Percentiles rank a stretch among this genome's conserved stretches.
Evolutionary conservation across 306 rosid species (phyloP).

Genomic region (Dalbergia cultrata): DNA sequence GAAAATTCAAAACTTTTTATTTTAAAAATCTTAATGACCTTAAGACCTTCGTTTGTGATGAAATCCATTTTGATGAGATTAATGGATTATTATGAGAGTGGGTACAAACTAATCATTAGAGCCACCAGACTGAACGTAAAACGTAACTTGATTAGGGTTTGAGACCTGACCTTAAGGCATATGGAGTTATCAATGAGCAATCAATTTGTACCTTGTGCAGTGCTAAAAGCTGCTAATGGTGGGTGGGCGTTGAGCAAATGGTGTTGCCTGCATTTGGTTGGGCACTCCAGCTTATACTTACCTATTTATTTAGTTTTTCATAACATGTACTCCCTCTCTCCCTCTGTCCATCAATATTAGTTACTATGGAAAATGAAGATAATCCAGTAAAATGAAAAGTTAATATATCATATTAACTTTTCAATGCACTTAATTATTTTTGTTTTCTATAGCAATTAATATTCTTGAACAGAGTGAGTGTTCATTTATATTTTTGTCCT

Average conservation of each 20-base stretch:
- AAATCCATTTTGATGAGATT: not conserved
- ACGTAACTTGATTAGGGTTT: not conserved
- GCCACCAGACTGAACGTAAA: not conserved
- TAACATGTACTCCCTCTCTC: not conserved
- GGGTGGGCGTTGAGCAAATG: constrained; percentile 3
- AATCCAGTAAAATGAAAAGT: too few relatives aligned
- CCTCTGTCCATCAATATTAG: too few relatives aligned
- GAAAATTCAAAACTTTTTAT: not conserved
- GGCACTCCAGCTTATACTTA: not conserved
- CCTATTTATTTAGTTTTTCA: not conserved
- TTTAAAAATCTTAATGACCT: too few relatives aligned
- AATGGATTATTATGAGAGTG: not conserved
- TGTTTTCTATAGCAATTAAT: too few relatives aligned
- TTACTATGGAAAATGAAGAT: too few relatives aligned
- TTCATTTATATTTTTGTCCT: not conserved
- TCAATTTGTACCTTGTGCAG: too few relatives aligned
- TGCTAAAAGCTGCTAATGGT: not conserved
- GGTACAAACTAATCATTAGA: too few relatives aligned
- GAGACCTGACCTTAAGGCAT: not conserved
- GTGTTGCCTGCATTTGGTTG: constrained; percentile 22
- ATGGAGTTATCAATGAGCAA: not conserved
- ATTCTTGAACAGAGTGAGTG: not conserved
- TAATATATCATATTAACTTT: too few relatives aligned
- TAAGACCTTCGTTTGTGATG: too few relatives aligned
- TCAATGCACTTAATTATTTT: too few relatives aligned